These are phyloP conservation scores for Aspergillus unguis DNA, from an alignment of 2,329 filamentous ascomycete genomes.

Conservation along the genomic window DNA sequence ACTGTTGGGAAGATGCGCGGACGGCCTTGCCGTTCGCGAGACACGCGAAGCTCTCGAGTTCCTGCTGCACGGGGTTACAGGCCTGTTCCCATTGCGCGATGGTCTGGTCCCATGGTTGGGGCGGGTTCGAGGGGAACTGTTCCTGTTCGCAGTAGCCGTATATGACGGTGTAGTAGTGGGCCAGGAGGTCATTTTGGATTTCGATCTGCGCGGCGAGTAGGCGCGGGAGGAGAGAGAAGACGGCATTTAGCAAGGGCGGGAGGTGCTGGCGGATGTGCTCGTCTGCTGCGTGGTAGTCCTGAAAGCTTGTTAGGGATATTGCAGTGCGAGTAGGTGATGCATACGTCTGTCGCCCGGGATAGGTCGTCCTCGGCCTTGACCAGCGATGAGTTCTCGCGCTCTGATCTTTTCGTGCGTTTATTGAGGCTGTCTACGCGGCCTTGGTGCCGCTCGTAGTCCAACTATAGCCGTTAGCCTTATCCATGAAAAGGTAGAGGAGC, in stretches of 20 bases:
- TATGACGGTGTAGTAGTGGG: constrained; percentile 72
- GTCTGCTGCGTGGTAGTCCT: constrained; percentile 74
- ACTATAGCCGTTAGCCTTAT: constrained; percentile 32
- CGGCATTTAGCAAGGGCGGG: constrained; percentile 66
- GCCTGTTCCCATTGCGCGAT: constrained; percentile 62
- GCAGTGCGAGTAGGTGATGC: constrained; percentile 10
- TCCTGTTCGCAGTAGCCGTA: constrained; percentile 69
- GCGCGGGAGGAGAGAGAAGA: constrained; percentile 70
- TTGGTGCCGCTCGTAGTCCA: constrained; percentile 77
- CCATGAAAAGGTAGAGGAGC: no score
- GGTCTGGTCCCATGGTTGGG: constrained; percentile 65
- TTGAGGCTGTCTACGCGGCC: constrained; percentile 66
- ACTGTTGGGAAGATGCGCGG: constrained; percentile 8
- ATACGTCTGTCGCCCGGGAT: constrained; percentile 61
- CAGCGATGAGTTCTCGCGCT: constrained; percentile 69
- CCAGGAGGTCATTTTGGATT: constrained; percentile 74
- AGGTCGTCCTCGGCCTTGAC: constrained; percentile 71
- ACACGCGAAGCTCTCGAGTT: constrained; percentile 63
- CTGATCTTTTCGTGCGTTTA: constrained; percentile 66
- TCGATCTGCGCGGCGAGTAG: constrained; percentile 68
- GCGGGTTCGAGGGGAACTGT: constrained; percentile 67
- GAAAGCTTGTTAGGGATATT: constrained; percentile 13
- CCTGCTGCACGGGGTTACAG: constrained; percentile 61
- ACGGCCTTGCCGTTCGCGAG: constrained; percentile 64
- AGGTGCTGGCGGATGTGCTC: constrained; percentile 68